Evolutionary conservation across 2,329 filamentous ascomycete species (phyloP), one percentile per base, ranked within the genome.

Genomic region (Clarireedia hainanense): DNA sequence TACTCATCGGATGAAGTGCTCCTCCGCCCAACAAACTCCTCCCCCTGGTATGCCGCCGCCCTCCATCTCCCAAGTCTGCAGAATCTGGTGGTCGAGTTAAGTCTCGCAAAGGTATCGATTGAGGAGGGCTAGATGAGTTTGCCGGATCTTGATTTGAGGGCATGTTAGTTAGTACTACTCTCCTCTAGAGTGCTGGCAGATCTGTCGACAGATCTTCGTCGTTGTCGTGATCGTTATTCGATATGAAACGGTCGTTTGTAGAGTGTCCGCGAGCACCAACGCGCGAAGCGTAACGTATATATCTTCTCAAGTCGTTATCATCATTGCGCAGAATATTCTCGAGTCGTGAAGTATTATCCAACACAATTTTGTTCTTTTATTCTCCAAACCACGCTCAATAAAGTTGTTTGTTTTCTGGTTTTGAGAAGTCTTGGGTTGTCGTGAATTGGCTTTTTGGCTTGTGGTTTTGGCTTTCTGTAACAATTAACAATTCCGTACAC

Each of bases 81-180:
- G 63, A 62, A 58, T 68, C 67, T n/a, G 68, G 65, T 49, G 67
- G 67, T 12, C 64, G 70, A 62, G 64, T 57, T 26, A 88, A 74
- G 64, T 85, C 80, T 70, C 84, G 84, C 57, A 92, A 75, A 58
- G 86, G 87, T 72, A 94, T 91, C 60, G 85, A 85, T 65, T 80
- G 79, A 58, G 76, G 74, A 57, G 71, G 68, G 47, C 73, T 71
- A 27, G 78, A 74, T 60, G 73, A 71, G 61, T 74, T 72, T 59
- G 60, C 52, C 36, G 60, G 57, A 57, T 74, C 71, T 57, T 75
- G 71, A 50, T 74, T 72, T 63, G 75, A 75, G 72, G 76, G 73
- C 76, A 77, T 79, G 56, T 57, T 68, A 62, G 55, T 55, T 48
- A 56, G 59, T 64, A 61, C 53, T 61, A 60, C 49, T 53, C 56